These are phyloP conservation scores for Zygoascus meyerae DNA, from an alignment of 1,139 yeast genomes.

Conservation along the genomic window DNA sequence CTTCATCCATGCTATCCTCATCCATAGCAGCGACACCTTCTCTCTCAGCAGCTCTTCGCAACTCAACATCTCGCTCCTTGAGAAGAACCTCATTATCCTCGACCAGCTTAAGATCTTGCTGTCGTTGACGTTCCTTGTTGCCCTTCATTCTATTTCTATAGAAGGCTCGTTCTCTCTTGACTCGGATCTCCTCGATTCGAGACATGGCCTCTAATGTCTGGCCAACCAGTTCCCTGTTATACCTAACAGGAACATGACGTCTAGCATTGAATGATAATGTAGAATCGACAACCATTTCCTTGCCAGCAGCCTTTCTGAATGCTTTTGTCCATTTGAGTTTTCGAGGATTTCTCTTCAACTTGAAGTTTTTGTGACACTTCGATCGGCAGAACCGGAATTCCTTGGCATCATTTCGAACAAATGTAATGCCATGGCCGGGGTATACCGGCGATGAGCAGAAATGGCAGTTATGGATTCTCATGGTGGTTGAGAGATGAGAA, in stretches of 20 bases:
- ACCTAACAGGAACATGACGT: slow-evolving; percentile 96
- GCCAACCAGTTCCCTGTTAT: slow-evolving; percentile 92
- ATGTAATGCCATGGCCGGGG: slow-evolving; percentile 97
- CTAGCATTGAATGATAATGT: slow-evolving; percentile 94
- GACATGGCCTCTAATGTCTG: slow-evolving; percentile 94
- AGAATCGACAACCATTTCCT: slow-evolving; percentile 95
- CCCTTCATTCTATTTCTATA: slow-evolving; percentile 99
- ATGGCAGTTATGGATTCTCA: slow-evolving; percentile 95
- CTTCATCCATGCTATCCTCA: slow-evolving; percentile 43
- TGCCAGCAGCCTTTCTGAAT: slow-evolving; percentile 98
- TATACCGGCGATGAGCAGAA: slow-evolving; percentile 84
- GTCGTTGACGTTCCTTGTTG: slow-evolving; percentile 80
- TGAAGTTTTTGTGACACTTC: slow-evolving; percentile 95
- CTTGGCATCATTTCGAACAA: slow-evolving; percentile 96
- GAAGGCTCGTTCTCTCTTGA: slow-evolving; percentile 95
- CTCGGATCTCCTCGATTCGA: slow-evolving; percentile 92
- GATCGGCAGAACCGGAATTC: slow-evolving; percentile 97
- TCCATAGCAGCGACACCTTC: slow-evolving; percentile 43
- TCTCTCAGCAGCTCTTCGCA: slow-evolving; percentile 72
- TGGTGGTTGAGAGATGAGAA: slow-evolving; percentile 25
- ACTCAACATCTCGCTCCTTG: slow-evolving; percentile 88
- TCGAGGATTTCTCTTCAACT: slow-evolving; percentile 98
- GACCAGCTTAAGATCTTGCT: slow-evolving; percentile 81
- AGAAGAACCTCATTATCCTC: slow-evolving; percentile 83
- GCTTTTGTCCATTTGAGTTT: slow-evolving; percentile 98